Percentiles rank a stretch among this genome's conserved stretches.
phyloP scores from a whole-genome alignment of 306 rosid species.

The Astragalus membranaceus region DNA sequence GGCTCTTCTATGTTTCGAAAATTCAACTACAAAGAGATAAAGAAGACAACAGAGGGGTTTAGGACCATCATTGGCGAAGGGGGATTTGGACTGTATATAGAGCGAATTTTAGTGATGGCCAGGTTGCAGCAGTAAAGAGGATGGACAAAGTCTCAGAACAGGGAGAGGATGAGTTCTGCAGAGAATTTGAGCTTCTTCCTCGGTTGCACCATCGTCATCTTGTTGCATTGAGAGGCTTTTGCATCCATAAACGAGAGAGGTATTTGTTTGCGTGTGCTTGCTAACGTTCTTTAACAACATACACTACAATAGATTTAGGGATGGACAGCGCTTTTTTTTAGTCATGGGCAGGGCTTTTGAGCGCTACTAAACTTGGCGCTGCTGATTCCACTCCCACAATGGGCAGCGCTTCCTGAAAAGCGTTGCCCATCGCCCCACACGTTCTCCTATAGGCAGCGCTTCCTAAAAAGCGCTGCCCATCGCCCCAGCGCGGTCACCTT shows the following conservation, averaged over 20 bases:
- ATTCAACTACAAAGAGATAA: constrained; percentile 84
- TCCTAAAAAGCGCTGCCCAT: too few species aligned
- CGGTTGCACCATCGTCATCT: constrained; percentile 96
- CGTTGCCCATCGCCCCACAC: too few species aligned
- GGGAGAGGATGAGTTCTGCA: constrained; percentile 84
- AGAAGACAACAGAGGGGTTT: constrained; percentile 77
- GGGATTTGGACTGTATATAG: constrained; percentile 93
- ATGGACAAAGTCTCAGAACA: constrained; percentile 82
- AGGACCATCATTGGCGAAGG: constrained; percentile 81
- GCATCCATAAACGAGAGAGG: constrained; percentile 76
- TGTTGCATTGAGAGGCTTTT: constrained; percentile 82
- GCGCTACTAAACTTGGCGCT: too few species aligned
- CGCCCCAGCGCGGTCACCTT: too few species aligned
- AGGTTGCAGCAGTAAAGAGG: constrained; percentile 74
- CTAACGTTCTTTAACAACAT: constrained; percentile 22
- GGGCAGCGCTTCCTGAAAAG: too few species aligned
- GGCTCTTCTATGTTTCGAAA: constrained; percentile 75
- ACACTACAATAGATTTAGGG: too few species aligned
- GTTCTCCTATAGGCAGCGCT: too few species aligned
- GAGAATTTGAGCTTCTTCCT: constrained; percentile 90
- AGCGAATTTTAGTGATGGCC: constrained; percentile 76
- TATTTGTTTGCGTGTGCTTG: constrained; percentile 24
- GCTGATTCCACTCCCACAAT: too few species aligned
- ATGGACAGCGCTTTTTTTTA: too few species aligned
- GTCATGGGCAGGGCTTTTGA: too few species aligned